Evolutionary conservation across 2,329 filamentous ascomycete genomes (phyloP).

Genomic region (Pseudogymnoascus destructans): DNA sequence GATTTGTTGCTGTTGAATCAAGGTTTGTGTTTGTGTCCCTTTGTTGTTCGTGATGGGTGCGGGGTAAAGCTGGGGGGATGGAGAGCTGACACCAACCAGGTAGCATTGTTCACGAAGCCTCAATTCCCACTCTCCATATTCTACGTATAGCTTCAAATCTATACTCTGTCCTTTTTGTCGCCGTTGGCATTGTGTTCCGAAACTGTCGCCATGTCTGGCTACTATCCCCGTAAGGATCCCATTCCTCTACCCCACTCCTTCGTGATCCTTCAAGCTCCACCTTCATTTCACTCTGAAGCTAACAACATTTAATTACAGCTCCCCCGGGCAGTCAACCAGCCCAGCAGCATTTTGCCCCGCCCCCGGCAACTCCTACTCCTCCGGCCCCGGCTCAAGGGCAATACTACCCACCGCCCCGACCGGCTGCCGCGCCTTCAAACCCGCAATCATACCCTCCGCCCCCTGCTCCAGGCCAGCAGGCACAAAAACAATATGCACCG

Average conservation of each 20-base stretch:
- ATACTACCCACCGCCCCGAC: constrained; percentile 15
- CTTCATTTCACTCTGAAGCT: neutral
- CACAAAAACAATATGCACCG: constrained; percentile 17
- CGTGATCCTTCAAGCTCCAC: constrained; percentile 3
- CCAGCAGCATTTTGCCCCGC: constrained; percentile 20
- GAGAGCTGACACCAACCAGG: constrained; percentile 6
- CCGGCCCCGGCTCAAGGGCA: constrained; percentile 18
- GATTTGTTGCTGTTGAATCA: neutral
- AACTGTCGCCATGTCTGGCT: constrained; percentile 22
- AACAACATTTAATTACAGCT: constrained; percentile 17
- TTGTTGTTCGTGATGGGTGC: neutral
- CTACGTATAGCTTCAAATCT: constrained; percentile 1
- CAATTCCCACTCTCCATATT: neutral
- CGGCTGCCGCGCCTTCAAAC: constrained; percentile 2
- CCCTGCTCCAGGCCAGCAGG: neutral
- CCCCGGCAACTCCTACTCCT: constrained; percentile 24
- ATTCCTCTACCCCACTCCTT: constrained; percentile 8
- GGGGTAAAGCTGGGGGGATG: neutral
- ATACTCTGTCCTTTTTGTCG: neutral
- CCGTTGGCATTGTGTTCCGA: constrained; percentile 17
- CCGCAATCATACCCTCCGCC: constrained; percentile 1
- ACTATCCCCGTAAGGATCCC: constrained; percentile 25
- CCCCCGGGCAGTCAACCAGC: constrained; percentile 20
- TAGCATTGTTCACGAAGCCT: neutral
- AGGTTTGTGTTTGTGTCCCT: neutral